These are phyloP conservation scores for Phalaenopsis hybrid DNA, from an alignment of 116 monocot species.

Conservation along the genomic window DNA sequence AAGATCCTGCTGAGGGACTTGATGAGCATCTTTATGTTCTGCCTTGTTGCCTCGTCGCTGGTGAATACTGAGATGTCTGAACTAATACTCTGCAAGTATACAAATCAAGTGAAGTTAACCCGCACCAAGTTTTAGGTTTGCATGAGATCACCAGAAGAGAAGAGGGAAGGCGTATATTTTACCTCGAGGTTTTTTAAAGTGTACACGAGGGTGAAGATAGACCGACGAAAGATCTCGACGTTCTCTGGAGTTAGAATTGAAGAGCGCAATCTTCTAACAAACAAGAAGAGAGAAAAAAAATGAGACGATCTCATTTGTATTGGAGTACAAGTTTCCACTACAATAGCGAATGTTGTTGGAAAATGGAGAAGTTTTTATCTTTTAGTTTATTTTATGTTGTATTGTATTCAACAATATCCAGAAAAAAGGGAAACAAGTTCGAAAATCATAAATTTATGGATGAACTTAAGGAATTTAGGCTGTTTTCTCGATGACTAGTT, in stretches of 20 bases:
- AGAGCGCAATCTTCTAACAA: slow-evolving; percentile 42
- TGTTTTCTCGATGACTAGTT: no score
- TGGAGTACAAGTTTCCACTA: not conserved
- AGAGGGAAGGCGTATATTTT: not conserved
- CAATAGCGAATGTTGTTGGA: not conserved
- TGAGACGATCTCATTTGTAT: not conserved
- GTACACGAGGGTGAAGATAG: slow-evolving; percentile 56
- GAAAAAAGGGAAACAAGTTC: not conserved
- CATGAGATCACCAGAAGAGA: not conserved
- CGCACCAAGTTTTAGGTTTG: not conserved
- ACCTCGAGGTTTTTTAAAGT: slow-evolving; percentile 91
- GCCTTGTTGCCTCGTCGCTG: slow-evolving; percentile 60
- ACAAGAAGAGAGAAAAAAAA: not conserved
- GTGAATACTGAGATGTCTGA: slow-evolving; percentile 80
- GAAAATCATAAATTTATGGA: no score
- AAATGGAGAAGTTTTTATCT: not conserved
- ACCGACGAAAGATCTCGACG: slow-evolving; percentile 49
- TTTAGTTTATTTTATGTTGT: not conserved
- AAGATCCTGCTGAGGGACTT: slow-evolving; percentile 87
- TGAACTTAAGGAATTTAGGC: no score
- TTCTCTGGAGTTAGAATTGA: slow-evolving; percentile 58
- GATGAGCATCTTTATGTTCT: slow-evolving; percentile 75
- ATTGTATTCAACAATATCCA: not conserved
- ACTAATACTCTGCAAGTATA: slow-evolving; percentile 58
- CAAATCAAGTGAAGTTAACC: not conserved